These are phyloP conservation scores for Ceratocystis albifundus DNA, from an alignment of 2,329 filamentous ascomycete genomes.

Conservation along the genomic window DNA sequence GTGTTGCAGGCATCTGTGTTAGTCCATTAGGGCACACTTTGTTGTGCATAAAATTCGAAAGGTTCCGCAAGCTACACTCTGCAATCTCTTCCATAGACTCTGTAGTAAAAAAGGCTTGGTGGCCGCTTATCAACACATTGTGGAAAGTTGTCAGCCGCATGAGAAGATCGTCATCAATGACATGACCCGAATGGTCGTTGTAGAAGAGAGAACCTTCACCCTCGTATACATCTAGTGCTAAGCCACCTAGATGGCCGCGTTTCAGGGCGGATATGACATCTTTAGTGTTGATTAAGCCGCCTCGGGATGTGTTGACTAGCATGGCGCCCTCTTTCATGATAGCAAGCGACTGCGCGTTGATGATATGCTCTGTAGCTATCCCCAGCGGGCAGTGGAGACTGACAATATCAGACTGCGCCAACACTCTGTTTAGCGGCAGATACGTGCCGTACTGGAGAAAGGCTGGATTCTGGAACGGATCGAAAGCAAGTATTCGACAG, in stretches of 20 bases:
- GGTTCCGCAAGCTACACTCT: constrained; percentile 46
- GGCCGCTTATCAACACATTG: constrained; percentile 55
- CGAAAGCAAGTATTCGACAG: constrained; percentile 49
- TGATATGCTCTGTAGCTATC: constrained; percentile 47
- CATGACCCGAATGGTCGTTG: constrained; percentile 50
- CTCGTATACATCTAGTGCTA: constrained; percentile 59
- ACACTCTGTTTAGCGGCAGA: constrained; percentile 42
- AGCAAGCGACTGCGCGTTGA: constrained; percentile 42
- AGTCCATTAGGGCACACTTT: constrained; percentile 33
- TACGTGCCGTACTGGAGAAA: constrained; percentile 43
- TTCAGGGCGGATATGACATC: constrained; percentile 52
- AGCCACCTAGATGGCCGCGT: constrained; percentile 45
- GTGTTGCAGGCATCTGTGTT: constrained; percentile 24
- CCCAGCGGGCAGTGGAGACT: constrained; percentile 56
- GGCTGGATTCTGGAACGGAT: constrained; percentile 42
- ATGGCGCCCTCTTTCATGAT: constrained; percentile 49
- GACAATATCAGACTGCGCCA: constrained; percentile 48
- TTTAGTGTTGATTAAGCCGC: constrained; percentile 49
- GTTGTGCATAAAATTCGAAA: constrained; percentile 35
- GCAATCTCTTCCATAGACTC: constrained; percentile 55
- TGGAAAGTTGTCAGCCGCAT: constrained; percentile 57
- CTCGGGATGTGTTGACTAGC: constrained; percentile 57
- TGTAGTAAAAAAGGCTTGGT: constrained; percentile 58
- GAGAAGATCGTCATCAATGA: constrained; percentile 55
- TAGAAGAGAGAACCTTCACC: constrained; percentile 54